Evolutionary conservation across 768 basidiomycete species (phyloP).

Genomic region (Xerocomellus intermedius): DNA sequence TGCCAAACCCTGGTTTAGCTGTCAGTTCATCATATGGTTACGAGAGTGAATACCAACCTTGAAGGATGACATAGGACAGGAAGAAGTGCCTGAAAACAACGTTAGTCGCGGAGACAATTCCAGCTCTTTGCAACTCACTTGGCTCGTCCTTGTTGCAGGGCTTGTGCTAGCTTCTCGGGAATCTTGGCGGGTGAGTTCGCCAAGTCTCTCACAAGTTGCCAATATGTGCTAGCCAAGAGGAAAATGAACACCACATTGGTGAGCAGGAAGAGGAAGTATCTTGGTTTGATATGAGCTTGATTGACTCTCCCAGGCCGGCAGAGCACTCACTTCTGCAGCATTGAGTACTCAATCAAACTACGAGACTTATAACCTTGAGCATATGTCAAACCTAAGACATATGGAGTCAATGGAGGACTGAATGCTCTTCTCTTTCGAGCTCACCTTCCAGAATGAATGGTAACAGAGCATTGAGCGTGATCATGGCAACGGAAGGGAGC

Average conservation of each 20-base stretch:
- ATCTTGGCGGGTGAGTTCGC: constrained; percentile 93
- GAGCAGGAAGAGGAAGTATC: constrained; percentile 92
- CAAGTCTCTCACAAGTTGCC: constrained; percentile 86
- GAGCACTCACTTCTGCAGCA: constrained; percentile 78
- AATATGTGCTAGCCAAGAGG: constrained; percentile 87
- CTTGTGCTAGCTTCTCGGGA: constrained; percentile 86
- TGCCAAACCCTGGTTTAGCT: constrained; percentile 62
- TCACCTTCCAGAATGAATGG: constrained; percentile 89
- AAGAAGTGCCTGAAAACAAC: constrained; percentile 64
- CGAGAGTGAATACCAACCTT: constrained; percentile 46
- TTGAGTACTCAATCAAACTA: constrained; percentile 90
- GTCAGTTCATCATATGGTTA: constrained; percentile 3
- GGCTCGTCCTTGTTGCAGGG: constrained; percentile 75
- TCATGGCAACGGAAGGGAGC: constrained; percentile 87
- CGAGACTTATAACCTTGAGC: constrained; percentile 87
- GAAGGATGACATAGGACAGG: constrained; percentile 79
- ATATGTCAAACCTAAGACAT: constrained; percentile 65
- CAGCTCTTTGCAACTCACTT: constrained; percentile 40
- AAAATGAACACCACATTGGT: constrained; percentile 95
- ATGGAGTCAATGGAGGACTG: not conserved
- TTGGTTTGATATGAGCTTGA: constrained; percentile 33
- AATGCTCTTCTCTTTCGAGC: constrained; percentile 1
- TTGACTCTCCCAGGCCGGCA: not conserved
- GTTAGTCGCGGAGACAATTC: constrained; percentile 11
- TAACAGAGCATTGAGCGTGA: constrained; percentile 81